Evolutionary conservation across 495 filamentous ascomycete genomes (phyloP).

Genomic region (Emericellopsis terricola): DNA sequence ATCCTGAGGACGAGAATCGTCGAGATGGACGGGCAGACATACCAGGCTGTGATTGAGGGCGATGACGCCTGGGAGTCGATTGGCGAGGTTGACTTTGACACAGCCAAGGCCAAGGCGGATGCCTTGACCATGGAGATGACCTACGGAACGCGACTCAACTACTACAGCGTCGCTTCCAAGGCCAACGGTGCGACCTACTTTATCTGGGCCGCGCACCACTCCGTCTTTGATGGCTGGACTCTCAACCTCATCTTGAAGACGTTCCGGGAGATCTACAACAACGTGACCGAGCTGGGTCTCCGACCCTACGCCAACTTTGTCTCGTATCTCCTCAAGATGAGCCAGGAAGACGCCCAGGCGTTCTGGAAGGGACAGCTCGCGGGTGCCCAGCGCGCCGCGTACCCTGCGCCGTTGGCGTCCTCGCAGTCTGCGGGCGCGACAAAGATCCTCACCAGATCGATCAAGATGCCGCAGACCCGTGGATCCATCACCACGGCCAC

Average conservation of each 20-base stretch:
- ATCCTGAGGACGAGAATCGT: constrained; percentile 41
- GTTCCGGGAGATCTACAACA: constrained; percentile 1
- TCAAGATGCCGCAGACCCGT: background rate
- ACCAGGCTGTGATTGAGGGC: background rate
- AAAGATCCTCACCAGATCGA: constrained; percentile 1
- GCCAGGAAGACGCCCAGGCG: background rate
- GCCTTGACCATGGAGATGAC: background rate
- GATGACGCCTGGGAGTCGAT: background rate
- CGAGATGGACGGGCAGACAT: background rate
- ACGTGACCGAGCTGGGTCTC: background rate
- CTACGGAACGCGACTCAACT: constrained; percentile 6
- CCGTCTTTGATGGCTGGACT: constrained; percentile 1
- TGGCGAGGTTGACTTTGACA: background rate
- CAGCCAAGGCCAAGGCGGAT: background rate
- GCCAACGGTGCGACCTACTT: constrained; percentile 12
- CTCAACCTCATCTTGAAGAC: constrained; percentile 2
- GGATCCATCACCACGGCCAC: constrained; percentile 10
- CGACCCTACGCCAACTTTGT: background rate
- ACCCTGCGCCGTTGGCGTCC: too few relatives aligned
- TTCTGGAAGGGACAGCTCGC: background rate
- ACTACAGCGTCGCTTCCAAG: constrained; percentile 8
- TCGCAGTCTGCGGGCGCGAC: background rate
- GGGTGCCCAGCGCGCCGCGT: background rate
- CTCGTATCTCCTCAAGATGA: background rate
- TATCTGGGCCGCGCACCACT: constrained; percentile 24